Conservation (phyloP, 2,329 filamentous ascomycete genomes). For the Arthrobotrys pseudoclavata region DNA sequence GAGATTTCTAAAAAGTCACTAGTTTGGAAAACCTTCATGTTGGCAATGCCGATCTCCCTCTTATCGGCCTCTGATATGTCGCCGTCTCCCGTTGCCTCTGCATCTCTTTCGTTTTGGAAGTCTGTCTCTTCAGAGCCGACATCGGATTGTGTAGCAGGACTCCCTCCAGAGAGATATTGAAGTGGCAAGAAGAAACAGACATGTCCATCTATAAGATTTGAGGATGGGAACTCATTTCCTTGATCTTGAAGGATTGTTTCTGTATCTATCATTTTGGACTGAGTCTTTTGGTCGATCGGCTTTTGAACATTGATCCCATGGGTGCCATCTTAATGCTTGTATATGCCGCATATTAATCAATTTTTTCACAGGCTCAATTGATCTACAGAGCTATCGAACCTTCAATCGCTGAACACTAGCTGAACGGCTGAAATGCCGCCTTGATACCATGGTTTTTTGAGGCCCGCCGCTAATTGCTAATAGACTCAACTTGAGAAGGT, state of each 20-base stretch:
- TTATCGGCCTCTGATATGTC: constrained; percentile 3
- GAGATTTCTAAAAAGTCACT: background rate
- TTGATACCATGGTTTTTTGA: background rate
- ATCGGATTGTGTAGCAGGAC: background rate
- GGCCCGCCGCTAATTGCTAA: background rate
- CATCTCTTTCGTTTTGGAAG: background rate
- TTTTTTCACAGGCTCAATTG: background rate
- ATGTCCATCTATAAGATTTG: background rate
- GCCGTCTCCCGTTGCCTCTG: background rate
- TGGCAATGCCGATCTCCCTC: background rate
- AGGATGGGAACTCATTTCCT: background rate
- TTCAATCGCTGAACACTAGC: background rate
- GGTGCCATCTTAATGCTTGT: background rate
- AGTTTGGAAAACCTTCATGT: constrained; percentile 1
- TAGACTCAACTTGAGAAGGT: background rate
- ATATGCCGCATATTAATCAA: constrained; percentile 6
- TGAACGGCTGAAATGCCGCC: background rate
- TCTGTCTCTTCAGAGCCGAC: background rate
- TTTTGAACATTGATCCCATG: background rate
- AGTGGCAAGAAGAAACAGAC: constrained; percentile 10
- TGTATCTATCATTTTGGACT: background rate
- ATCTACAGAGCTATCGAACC: background rate
- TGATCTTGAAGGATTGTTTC: background rate
- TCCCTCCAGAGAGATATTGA: background rate
- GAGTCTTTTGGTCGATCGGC: background rate